These are phyloP conservation scores for Populus davidiana DNA, from an alignment of 345 rosid genomes.

Conservation along the genomic window DNA sequence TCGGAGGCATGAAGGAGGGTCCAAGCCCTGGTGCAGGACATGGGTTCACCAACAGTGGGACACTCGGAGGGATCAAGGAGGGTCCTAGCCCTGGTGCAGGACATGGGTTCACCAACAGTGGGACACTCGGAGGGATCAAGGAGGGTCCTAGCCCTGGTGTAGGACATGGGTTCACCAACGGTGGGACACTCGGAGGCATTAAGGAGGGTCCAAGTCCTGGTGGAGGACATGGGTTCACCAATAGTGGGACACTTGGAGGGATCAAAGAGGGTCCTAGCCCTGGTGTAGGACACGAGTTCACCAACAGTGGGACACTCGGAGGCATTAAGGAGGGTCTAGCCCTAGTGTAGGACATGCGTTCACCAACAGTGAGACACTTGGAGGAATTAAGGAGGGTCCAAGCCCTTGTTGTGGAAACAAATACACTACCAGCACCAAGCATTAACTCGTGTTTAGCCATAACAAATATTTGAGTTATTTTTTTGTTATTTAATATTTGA, in stretches of 20 bases:
- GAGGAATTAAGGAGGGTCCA: not conserved
- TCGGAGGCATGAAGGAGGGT: not conserved
- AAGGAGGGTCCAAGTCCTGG: constrained; percentile 31
- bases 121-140: constrained; percentile 1
- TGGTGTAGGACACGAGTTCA: too few species aligned
- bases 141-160: constrained; percentile 29
- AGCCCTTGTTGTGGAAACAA: constrained; percentile 37
- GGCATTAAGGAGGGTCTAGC: too few species aligned
- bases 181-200: not conserved
- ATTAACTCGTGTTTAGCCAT: not conserved
- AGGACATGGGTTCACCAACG: not conserved
- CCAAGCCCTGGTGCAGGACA: rapidly evolving
- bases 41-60: too few species aligned
- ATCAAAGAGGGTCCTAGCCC: constrained; percentile 11
- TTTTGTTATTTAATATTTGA: not conserved
- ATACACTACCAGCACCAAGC: not conserved
- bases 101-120: not conserved
- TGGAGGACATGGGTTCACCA: not conserved
- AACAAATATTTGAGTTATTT: not conserved
- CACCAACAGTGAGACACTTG: rapidly evolving
- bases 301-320: rapidly evolving
- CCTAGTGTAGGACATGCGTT: too few species aligned
- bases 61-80: too few species aligned
- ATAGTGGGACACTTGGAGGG: not conserved
- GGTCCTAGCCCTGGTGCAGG: constrained; percentile 23